Evolutionary conservation across 1,284 basidiomycete species (phyloP).

Genomic region (Flammula alnicola): DNA sequence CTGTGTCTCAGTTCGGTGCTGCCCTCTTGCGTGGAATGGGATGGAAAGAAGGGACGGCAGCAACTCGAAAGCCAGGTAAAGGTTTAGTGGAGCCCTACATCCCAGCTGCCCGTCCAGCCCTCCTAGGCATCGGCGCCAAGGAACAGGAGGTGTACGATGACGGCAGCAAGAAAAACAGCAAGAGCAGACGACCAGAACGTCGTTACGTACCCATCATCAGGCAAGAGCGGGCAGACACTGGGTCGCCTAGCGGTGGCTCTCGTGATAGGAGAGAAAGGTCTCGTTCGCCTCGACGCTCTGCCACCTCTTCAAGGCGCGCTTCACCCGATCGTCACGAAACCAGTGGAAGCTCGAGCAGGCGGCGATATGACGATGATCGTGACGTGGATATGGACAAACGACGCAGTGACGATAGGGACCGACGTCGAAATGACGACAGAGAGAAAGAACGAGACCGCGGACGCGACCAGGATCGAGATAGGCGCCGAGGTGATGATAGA

Average conservation of each 20-base stretch:
- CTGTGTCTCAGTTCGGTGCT: slow-evolving; percentile 91
- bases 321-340: slow-evolving; percentile 36
- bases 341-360: slow-evolving; percentile 21
- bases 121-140: slow-evolving; percentile 92
- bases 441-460: slow-evolving; percentile 23
- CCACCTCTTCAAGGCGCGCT: slow-evolving; percentile 33
- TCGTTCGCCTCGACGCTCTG: slow-evolving; percentile 42
- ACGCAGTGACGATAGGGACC: slow-evolving; percentile 25
- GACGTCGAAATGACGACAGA: slow-evolving; percentile 19
- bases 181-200: slow-evolving; percentile 57
- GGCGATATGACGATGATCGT: slow-evolving; percentile 30
- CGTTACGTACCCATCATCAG: slow-evolving; percentile 80
- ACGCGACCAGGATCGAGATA: slow-evolving; percentile 33
- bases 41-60: slow-evolving; percentile 85
- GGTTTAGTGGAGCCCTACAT: slow-evolving; percentile 77
- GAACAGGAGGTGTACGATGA: slow-evolving; percentile 73
- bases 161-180: slow-evolving; percentile 55
- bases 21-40: slow-evolving; percentile 97
- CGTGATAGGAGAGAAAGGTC: slow-evolving; percentile 39
- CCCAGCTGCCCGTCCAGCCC: slow-evolving; percentile 78
- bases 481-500: slow-evolving; percentile 28
- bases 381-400: slow-evolving; percentile 32
- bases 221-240: slow-evolving; percentile 50
- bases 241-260: slow-evolving; percentile 27
- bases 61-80: slow-evolving; percentile 59